Conservation (phyloP, 495 filamentous ascomycete species). For the Penicillium dipodomyicola region DNA sequence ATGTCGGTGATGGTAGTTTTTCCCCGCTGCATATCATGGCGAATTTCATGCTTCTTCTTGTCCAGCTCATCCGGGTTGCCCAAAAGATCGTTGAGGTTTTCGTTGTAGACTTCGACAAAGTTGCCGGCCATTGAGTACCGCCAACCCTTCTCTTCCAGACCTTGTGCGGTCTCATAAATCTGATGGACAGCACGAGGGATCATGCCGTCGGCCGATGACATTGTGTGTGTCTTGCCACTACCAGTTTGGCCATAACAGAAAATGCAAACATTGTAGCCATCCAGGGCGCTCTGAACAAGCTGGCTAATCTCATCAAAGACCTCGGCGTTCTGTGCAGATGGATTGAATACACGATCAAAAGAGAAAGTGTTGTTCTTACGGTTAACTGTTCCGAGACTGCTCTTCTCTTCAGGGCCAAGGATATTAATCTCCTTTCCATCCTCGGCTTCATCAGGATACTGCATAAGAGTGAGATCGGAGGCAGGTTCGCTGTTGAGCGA, state of each 20-base stretch:
- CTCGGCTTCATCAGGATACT: slow-evolving; percentile 70
- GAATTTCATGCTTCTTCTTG: slow-evolving; percentile 88
- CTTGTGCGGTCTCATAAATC: slow-evolving; percentile 82
- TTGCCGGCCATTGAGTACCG: slow-evolving; percentile 88
- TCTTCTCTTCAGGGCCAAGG: slow-evolving; percentile 78
- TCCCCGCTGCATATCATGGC: slow-evolving; percentile 75
- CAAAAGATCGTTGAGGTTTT: slow-evolving; percentile 90
- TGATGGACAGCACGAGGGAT: slow-evolving; percentile 90
- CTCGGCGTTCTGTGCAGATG: slow-evolving; percentile 70
- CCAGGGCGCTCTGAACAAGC: slow-evolving; percentile 90
- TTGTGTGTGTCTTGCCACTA: slow-evolving; percentile 94
- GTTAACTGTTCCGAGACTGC: slow-evolving; percentile 69
- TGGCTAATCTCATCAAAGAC: slow-evolving; percentile 98
- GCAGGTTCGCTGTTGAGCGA: slow-evolving; percentile 55
- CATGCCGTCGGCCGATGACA: slow-evolving; percentile 92
- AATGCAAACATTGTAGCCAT: slow-evolving; percentile 98
- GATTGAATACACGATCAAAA: slow-evolving; percentile 92
- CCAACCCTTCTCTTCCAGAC: slow-evolving; percentile 89
- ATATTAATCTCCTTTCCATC: slow-evolving; percentile 85
- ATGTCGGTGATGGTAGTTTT: slow-evolving; percentile 85
- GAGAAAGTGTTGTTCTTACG: slow-evolving; percentile 80
- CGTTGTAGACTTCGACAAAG: slow-evolving; percentile 99
- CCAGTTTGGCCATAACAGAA: slow-evolving; percentile 99
- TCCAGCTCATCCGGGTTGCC: slow-evolving; percentile 71
- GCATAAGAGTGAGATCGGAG: slow-evolving; percentile 64